Evolutionary conservation across 352 stramenopile genomes (phyloP).

Genomic region (Globisporangium cederbergense): DNA sequence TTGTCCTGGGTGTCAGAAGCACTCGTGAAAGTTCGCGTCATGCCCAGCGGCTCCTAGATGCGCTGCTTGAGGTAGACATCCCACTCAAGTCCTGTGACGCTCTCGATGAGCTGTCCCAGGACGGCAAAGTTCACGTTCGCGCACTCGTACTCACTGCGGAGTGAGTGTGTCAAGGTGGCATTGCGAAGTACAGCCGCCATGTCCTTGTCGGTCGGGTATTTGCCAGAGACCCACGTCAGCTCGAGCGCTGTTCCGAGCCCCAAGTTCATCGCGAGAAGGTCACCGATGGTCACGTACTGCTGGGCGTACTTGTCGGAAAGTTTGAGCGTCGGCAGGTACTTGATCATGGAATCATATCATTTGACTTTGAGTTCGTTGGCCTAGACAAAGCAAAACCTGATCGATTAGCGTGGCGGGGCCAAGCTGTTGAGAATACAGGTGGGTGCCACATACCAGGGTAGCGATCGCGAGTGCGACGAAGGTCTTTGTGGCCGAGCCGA

Average conservation of each 20-base stretch:
- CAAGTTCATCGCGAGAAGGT: constrained; percentile 63
- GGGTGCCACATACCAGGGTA: neutral
- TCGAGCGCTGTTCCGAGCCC: constrained; percentile 22
- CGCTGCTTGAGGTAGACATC: constrained; percentile 42
- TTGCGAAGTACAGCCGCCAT: constrained; percentile 28
- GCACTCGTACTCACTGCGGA: constrained; percentile 54
- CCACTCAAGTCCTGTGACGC: constrained; percentile 44
- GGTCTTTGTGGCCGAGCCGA: constrained; percentile 65
- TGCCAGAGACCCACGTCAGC: neutral
- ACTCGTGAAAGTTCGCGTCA: constrained; percentile 47
- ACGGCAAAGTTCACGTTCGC: constrained; percentile 62
- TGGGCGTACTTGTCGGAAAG: constrained; percentile 63
- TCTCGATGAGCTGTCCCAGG: constrained; percentile 54
- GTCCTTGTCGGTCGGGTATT: constrained; percentile 25
- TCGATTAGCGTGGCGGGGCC: too few species aligned
- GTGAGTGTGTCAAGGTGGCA: constrained; percentile 11
- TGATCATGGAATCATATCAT: constrained; percentile 54
- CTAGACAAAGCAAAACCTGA: constrained; percentile 2
- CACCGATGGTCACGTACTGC: constrained; percentile 40
- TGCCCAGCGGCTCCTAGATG: constrained; percentile 53
- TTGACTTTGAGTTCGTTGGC: constrained; percentile 48
- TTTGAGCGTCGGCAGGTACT: constrained; percentile 42
- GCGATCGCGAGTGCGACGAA: constrained; percentile 43
- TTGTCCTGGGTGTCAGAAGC: neutral
- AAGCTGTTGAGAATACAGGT: too few species aligned